Evolutionary conservation across 805 yeast species (phyloP).

Genomic region (Candida schatavii): DNA sequence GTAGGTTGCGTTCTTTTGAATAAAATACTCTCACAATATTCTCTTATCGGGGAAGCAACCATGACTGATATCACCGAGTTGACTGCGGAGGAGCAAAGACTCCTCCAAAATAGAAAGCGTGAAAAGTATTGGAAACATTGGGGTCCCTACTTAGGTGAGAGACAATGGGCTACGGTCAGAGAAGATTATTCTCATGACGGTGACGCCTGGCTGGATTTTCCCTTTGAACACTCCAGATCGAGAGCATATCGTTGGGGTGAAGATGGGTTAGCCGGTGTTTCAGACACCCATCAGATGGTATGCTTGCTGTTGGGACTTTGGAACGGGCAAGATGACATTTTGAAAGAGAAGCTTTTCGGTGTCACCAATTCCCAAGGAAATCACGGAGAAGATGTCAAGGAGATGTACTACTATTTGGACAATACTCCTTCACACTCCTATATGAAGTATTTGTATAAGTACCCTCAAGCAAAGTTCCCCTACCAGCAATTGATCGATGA

Average conservation of each 20-base stretch:
- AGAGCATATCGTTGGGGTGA: constrained; percentile 94
- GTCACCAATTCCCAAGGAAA: constrained; percentile 91
- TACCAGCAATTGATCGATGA: constrained; percentile 69
- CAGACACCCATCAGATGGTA: constrained; percentile 76
- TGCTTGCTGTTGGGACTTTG: constrained; percentile 83
- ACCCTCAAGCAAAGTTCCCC: constrained; percentile 85
- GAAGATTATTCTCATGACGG: constrained; percentile 87
- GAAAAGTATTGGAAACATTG: constrained; percentile 73
- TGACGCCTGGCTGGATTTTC: constrained; percentile 87
- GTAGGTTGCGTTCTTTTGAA: not conserved
- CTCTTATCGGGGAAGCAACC: constrained; percentile 6
- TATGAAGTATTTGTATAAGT: constrained; percentile 87
- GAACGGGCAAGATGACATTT: constrained; percentile 83
- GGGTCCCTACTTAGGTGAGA: constrained; percentile 89
- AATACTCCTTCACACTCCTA: constrained; percentile 92
- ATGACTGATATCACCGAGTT: constrained; percentile 7
- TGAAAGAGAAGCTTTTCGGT: constrained; percentile 86
- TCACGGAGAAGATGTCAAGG: constrained; percentile 95
- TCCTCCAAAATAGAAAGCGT: constrained; percentile 29
- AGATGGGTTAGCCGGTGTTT: constrained; percentile 88
- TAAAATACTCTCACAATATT: not conserved
- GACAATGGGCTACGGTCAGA: constrained; percentile 85
- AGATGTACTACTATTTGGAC: constrained; percentile 78
- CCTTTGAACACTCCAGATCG: constrained; percentile 78
- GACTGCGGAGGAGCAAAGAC: constrained; percentile 40